A percentile compares a stretch with the other conserved stretches of the same genome.
Evolutionary conservation across 2,329 filamentous ascomycete genomes (phyloP).

Genomic region (Domatiomyces globalis): DNA sequence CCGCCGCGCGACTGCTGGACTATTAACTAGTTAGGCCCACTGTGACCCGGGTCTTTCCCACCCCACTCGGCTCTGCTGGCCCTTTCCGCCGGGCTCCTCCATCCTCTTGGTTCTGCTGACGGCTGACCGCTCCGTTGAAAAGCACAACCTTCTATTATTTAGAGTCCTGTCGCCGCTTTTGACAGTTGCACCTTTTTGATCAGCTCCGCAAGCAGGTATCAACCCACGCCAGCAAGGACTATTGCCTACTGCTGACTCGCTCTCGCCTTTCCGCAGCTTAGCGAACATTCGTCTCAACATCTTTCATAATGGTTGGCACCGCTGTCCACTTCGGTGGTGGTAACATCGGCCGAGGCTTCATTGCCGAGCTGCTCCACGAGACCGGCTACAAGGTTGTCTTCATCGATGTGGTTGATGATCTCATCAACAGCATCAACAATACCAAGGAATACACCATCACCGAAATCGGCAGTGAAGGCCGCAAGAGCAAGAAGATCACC

Average conservation of each 20-base stretch:
- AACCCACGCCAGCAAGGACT: background rate
- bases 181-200: background rate
- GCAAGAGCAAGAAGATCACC: conserved; percentile 66
- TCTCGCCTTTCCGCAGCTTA: background rate
- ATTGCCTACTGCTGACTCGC: background rate
- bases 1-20: too few relatives aligned
- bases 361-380: conserved; percentile 83
- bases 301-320: conserved; percentile 30
- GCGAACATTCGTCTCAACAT: background rate
- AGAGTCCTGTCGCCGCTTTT: background rate
- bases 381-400: conserved; percentile 94
- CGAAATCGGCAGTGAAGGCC: conserved; percentile 75
- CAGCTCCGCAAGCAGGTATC: background rate
- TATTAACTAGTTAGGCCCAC: too few relatives aligned
- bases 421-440: conserved; percentile 67
- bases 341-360: conserved; percentile 77
- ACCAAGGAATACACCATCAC: conserved; percentile 75
- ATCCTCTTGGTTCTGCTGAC: background rate
- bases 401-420: conserved; percentile 73
- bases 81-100: background rate
- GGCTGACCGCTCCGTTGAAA: background rate
- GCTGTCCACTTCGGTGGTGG: conserved; percentile 77
- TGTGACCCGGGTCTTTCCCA: background rate
- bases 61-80: background rate
- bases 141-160: background rate